Conservation (phyloP, 2,329 filamentous ascomycete species). For the Fusarium sulawesiense region DNA sequence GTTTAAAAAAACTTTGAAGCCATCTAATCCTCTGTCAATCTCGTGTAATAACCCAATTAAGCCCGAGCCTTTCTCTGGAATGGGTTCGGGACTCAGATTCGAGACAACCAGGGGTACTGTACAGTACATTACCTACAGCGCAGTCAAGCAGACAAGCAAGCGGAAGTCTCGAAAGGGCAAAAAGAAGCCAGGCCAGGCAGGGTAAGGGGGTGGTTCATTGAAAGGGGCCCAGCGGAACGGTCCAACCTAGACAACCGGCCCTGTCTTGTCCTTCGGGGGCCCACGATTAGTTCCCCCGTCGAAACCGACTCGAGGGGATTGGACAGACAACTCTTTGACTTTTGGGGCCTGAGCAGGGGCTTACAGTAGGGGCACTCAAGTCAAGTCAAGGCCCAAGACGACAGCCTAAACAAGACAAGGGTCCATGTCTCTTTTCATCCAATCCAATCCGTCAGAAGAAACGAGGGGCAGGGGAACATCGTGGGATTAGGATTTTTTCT, state of each 20-base stretch:
- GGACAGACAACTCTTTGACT: conserved; percentile 31
- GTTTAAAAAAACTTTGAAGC: conserved; percentile 3
- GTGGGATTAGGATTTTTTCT: conserved; percentile 18
- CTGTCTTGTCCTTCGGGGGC: conserved; percentile 31
- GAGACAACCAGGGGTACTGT: conserved; percentile 28
- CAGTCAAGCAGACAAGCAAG: neutral
- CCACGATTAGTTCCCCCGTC: conserved; percentile 40
- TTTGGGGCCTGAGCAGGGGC: conserved; percentile 28
- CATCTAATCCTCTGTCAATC: conserved; percentile 26
- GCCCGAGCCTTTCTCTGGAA: conserved; percentile 28
- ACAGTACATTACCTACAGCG: neutral
- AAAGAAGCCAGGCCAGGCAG: neutral
- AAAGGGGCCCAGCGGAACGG: conserved; percentile 44
- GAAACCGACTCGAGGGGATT: conserved; percentile 34
- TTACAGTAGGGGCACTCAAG: neutral
- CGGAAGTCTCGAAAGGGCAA: conserved; percentile 12
- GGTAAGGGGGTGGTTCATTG: conserved; percentile 24
- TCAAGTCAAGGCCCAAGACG: conserved; percentile 5
- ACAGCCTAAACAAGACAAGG: conserved; percentile 19
- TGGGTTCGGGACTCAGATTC: conserved; percentile 40
- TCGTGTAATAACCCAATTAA: conserved; percentile 10
- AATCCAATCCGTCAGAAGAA: conserved; percentile 4
- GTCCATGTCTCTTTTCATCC: neutral
- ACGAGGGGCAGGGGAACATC: conserved; percentile 32
- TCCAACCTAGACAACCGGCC: conserved; percentile 44